phyloP scores from a whole-genome alignment of 2,329 filamentous ascomycete genomes.

The Trichoderma simmonsii region DNA sequence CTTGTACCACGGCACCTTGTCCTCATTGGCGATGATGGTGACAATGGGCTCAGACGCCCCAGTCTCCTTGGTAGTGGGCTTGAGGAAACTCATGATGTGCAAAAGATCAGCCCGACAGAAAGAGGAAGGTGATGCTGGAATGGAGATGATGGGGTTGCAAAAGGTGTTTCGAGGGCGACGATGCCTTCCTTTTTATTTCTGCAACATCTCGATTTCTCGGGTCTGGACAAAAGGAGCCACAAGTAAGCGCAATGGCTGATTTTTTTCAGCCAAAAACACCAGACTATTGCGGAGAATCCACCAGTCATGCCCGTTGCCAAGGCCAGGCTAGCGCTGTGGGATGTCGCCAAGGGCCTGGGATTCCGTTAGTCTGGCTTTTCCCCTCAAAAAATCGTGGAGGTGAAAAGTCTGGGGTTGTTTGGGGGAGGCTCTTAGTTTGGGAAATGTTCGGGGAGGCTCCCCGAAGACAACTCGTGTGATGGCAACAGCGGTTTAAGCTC shows the following conservation, averaged over 20 bases:
- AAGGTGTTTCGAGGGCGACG: not conserved
- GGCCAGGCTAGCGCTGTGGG: not conserved
- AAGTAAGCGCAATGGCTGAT: not conserved
- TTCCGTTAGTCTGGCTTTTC: not conserved
- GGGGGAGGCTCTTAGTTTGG: not conserved
- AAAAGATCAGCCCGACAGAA: not conserved
- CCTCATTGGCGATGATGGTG: not conserved
- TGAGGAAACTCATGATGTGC: not conserved
- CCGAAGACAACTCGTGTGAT: not conserved
- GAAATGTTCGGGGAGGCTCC: not conserved
- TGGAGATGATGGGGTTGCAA: not conserved
- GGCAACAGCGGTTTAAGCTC: not conserved
- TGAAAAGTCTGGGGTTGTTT: not conserved
- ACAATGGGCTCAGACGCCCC: not conserved
- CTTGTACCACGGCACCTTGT: not conserved
- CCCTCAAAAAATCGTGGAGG: conserved; percentile 7
- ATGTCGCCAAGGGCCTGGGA: not conserved
- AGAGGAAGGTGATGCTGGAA: not conserved
- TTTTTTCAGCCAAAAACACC: not conserved
- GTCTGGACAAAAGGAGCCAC: not conserved
- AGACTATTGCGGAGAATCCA: not conserved
- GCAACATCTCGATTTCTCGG: not conserved
- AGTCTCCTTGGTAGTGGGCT: not conserved
- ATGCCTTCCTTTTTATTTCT: not conserved
- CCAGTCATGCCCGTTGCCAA: not conserved